Base-by-base conservation (phyloP, 495 filamentous ascomycete genomes). In the Neurospora hispaniola region DNA sequence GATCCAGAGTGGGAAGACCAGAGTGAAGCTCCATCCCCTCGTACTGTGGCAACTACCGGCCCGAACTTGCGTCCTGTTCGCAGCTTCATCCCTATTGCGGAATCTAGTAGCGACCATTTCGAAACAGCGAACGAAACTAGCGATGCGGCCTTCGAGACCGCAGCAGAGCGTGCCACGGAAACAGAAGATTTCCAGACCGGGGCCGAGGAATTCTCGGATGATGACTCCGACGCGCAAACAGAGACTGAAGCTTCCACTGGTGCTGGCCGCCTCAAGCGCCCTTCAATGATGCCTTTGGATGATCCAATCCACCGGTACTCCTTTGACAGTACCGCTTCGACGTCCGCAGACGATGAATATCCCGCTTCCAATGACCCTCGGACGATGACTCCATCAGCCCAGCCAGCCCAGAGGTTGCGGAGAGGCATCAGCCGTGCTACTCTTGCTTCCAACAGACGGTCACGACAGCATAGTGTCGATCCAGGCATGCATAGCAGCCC, bases 141-240 rank as follows among this genome's bases (percentile, higher is more conserved):
- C 73, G 93, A 94, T 80, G 90, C 92, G 23, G 90, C 92, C 43
- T 97, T 96, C 74, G 93, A 96, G 80, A 93, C 91, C 16, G 93
- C 93, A 4, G 90, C 94, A 74, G 94, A 96, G 81, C 88, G 88
- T 4, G 92, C 85, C 43, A 93, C 91, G 6, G 94, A 97, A 82
- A 97, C 93, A 41, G 96, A 98, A 73, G 93, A 93, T 68, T 97
- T 97, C 88, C 92, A 96, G 79, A 98, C 96, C 16, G 93, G 93
- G 31, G 86, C 89, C 23, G 96, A 98, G 81, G 89, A 96, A 76
- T 88, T 91, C 71, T 92, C 91, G 43, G 92, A 91, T 73, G 70
- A 91, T 70, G 93, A 91, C 74, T 92, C 91, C 23, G 84, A 93
- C 27, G 98, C 96, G 1, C 96, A 99, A 83, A 98, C 94, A 14